A percentile compares a stretch with the other conserved stretches of the same genome.
These are phyloP conservation scores for Epichloe amarillans DNA, from an alignment of 2,329 filamentous ascomycete genomes.

Conservation along the genomic window DNA sequence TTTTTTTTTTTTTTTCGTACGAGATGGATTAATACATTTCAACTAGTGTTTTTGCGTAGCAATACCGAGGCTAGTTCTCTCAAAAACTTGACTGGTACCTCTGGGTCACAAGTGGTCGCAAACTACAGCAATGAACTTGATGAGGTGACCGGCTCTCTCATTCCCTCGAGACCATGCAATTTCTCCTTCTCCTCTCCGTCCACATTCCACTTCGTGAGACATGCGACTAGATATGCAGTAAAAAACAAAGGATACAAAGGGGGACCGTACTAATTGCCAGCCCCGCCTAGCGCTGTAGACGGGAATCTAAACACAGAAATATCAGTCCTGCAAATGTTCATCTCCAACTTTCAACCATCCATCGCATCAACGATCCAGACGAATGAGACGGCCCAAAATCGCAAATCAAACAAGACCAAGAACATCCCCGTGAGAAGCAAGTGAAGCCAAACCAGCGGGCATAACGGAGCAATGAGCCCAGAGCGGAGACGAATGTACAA, in stretches of 20 bases:
- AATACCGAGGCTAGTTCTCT: no score
- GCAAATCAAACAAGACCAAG: not conserved
- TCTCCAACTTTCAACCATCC: not conserved
- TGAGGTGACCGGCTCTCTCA: conserved; percentile 25
- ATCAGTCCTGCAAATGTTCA: not conserved
- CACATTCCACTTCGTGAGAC: not conserved
- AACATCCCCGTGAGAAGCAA: not conserved
- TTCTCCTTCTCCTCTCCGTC: conserved; percentile 6
- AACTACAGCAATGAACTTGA: not conserved
- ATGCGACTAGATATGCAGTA: not conserved
- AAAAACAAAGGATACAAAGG: not conserved
- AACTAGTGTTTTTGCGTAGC: no score
- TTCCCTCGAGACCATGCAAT: conserved; percentile 20
- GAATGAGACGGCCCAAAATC: not conserved
- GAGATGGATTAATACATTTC: not conserved
- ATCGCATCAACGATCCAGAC: not conserved
- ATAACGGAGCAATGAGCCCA: not conserved
- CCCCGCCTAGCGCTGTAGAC: not conserved
- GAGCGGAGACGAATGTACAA: not conserved
- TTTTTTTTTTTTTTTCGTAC: not conserved
- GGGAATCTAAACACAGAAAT: not conserved
- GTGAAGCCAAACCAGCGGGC: not conserved
- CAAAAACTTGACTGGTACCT: no score
- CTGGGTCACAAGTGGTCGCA: no score
- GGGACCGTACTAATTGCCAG: not conserved